Percentiles rank a stretch among this genome's conserved stretches.
Evolutionary conservation across 176 grass and related monocot genomes (phyloP).

Genomic region (Echinochloa phyllopogon): DNA sequence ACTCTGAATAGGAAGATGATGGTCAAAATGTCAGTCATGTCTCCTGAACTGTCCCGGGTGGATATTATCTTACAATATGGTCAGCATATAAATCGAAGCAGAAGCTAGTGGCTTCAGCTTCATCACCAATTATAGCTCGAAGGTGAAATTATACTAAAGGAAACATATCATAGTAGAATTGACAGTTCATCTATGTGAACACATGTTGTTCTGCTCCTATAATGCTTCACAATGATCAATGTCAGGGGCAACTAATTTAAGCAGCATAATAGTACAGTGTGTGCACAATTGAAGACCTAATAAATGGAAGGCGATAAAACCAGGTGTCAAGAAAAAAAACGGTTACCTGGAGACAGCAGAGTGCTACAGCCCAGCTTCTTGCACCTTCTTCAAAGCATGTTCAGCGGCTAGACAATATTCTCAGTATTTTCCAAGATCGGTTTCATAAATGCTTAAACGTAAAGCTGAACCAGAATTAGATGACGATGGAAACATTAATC

Average conservation of each 20-base stretch:
- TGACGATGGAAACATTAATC: not conserved
- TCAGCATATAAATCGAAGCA: constrained; percentile 29
- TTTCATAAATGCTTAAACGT: not conserved
- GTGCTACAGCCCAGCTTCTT: not conserved
- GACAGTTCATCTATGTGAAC: constrained; percentile 4
- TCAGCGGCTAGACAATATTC: not conserved
- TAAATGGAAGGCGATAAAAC: not conserved
- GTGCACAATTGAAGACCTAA: not conserved
- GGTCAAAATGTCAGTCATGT: constrained; percentile 50
- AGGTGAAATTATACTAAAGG: constrained; percentile 27
- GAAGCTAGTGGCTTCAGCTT: constrained; percentile 33
- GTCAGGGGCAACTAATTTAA: not conserved
- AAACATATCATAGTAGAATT: constrained; percentile 30
- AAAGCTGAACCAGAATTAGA: not conserved
- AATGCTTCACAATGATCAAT: not conserved
- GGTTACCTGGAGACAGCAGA: constrained; percentile 17
- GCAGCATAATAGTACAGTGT: not conserved
- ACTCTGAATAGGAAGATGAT: constrained; percentile 4
- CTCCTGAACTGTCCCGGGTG: constrained; percentile 31
- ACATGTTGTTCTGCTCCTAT: not conserved
- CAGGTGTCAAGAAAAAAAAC: not conserved
- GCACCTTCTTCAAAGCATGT: not conserved
- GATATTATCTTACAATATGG: constrained; percentile 4
- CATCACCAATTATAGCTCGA: constrained; percentile 10
- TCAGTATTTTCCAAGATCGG: constrained; percentile 16